A percentile compares a stretch with the other conserved stretches of the same genome.
These are phyloP conservation scores for Rhodosporidiobolus sp. DNA, from an alignment of 768 basidiomycete genomes.

Conservation along the genomic window DNA sequence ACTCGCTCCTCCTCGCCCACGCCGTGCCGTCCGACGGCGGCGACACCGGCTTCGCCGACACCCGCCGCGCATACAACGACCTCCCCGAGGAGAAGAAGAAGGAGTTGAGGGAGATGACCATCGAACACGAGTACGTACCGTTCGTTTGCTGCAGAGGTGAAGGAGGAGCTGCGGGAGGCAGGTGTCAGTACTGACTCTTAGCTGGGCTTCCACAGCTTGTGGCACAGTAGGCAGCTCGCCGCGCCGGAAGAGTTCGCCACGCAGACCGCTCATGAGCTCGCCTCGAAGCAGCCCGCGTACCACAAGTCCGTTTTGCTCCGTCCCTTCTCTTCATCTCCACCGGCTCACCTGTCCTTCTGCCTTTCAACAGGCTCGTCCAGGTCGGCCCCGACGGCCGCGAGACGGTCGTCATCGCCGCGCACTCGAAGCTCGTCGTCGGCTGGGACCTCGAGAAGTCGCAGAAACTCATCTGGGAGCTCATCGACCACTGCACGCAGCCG, in stretches of 20 bases:
- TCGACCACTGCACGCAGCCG: slow-evolving; percentile 39
- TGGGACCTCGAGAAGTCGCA: slow-evolving; percentile 33
- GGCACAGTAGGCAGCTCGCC: slow-evolving; percentile 42
- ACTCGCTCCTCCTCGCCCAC: slow-evolving; percentile 45
- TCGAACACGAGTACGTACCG: slow-evolving; percentile 38
- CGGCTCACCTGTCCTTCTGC: neutral
- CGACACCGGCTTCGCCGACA: slow-evolving; percentile 46
- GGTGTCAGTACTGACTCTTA: neutral
- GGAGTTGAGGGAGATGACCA: slow-evolving; percentile 33
- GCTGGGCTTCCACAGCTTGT: slow-evolving; percentile 13
- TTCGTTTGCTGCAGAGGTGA: neutral
- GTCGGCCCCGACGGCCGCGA: slow-evolving; percentile 35
- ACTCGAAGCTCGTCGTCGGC: slow-evolving; percentile 36
- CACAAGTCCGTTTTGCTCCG: slow-evolving; percentile 36
- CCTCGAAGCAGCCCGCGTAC: slow-evolving; percentile 39
- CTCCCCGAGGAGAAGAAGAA: slow-evolving; percentile 44
- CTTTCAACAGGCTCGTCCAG: slow-evolving; percentile 17
- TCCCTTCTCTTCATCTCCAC: neutral
- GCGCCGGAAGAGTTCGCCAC: slow-evolving; percentile 40
- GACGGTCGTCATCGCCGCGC: slow-evolving; percentile 41
- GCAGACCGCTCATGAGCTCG: slow-evolving; percentile 30
- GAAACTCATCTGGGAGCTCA: slow-evolving; percentile 38
- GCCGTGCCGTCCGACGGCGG: slow-evolving; percentile 45
- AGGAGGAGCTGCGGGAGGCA: neutral
- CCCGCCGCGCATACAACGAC: slow-evolving; percentile 44